Percentiles rank a stretch among this genome's conserved stretches.
Evolutionary conservation across 2,329 filamentous ascomycete genomes (phyloP).

Genomic region (Alternaria tenuissima): DNA sequence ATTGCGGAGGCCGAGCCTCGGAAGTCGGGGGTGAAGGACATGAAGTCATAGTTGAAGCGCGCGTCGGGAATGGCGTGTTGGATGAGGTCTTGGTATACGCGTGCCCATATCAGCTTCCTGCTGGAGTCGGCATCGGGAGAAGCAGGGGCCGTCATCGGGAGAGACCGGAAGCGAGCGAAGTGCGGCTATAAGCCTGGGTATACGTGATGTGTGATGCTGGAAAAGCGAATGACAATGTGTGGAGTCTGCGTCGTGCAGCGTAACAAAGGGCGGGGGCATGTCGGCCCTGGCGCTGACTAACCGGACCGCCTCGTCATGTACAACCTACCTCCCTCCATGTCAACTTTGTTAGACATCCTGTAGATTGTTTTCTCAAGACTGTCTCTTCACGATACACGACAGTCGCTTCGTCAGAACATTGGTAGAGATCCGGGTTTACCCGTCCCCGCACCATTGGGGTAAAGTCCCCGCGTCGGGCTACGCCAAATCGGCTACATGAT

Average conservation of each 20-base stretch:
- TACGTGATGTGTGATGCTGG: neutral
- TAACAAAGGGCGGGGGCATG: neutral
- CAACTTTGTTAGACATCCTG: no score
- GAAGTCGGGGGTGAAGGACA: constrained; percentile 56
- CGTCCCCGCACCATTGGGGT: constrained; percentile 2
- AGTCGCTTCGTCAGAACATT: neutral
- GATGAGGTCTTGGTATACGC: constrained; percentile 49
- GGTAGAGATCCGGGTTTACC: constrained; percentile 1
- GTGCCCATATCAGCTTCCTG: constrained; percentile 34
- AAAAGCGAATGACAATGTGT: neutral
- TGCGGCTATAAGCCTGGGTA: constrained; percentile 2
- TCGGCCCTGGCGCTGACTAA: neutral
- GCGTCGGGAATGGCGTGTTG: constrained; percentile 55
- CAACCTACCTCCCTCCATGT: no score
- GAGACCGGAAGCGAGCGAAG: neutral
- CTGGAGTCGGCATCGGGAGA: constrained; percentile 22
- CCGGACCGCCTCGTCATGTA: neutral
- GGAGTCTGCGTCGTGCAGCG: neutral
- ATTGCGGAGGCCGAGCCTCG: constrained; percentile 47
- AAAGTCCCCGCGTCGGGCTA: constrained; percentile 4
- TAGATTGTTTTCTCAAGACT: neutral
- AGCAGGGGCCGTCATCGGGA: constrained; percentile 25
- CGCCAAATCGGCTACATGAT: constrained; percentile 11
- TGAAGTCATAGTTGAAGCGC: constrained; percentile 55
- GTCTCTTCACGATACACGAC: neutral